phyloP scores from a whole-genome alignment of 1,284 basidiomycete species.

The Trametes pubescens region DNA sequence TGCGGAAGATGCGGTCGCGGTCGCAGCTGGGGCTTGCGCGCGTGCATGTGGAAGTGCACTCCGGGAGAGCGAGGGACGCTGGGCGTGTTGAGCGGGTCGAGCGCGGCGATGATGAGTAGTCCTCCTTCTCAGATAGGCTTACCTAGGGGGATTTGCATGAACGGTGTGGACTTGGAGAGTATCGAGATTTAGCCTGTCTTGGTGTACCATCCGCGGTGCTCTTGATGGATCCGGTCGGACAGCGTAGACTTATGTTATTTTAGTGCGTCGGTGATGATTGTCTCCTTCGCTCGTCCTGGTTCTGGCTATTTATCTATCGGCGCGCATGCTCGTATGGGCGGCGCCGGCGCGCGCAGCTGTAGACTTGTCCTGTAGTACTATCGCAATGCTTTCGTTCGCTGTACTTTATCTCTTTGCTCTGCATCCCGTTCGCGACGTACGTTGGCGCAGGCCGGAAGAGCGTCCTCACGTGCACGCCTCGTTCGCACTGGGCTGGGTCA shows the following conservation, averaged over 20 bases:
- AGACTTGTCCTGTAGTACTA: not conserved
- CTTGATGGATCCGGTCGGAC: not conserved
- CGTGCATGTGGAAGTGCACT: slow-evolving; percentile 17
- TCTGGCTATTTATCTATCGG: not conserved
- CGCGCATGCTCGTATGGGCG: not conserved
- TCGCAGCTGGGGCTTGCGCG: slow-evolving; percentile 21
- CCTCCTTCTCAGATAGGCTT: not conserved
- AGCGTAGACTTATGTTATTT: not conserved
- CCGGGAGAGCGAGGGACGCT: slow-evolving; percentile 6
- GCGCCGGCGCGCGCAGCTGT: not conserved
- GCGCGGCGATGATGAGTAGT: slow-evolving; percentile 1
- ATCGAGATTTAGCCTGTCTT: slow-evolving; percentile 14
- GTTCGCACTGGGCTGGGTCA: not conserved
- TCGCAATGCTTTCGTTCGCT: not conserved
- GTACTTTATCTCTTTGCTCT: no score
- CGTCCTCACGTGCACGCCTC: no score
- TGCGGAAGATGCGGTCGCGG: slow-evolving; percentile 22
- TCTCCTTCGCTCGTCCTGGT: not conserved
- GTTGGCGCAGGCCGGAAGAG: no score
- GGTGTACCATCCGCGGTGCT: slow-evolving; percentile 10
- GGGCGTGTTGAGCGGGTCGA: slow-evolving; percentile 8
- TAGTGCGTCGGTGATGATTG: not conserved
- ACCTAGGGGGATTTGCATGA: not conserved
- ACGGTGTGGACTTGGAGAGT: not conserved
- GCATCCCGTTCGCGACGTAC: no score